Evolutionary conservation across 1,284 basidiomycete species (phyloP).

Genomic region (Heterobasidion annosum): DNA sequence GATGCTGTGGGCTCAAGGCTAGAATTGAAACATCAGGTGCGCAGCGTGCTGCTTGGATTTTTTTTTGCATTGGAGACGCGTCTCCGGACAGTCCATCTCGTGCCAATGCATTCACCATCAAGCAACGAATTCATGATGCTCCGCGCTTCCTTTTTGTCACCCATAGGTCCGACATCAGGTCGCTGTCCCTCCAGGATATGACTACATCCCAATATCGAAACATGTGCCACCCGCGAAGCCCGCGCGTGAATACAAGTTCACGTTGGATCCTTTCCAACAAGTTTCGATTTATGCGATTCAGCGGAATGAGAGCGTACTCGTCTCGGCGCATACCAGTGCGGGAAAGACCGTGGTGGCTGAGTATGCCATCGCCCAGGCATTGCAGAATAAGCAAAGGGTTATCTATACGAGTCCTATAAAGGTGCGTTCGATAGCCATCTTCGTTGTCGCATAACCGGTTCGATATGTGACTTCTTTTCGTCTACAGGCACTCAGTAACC

Average conservation of each 20-base stretch:
- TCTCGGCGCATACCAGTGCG: slow-evolving; percentile 98
- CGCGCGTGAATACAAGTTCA: slow-evolving; percentile 91
- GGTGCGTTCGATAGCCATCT: slow-evolving; percentile 13
- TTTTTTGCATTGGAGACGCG: background rate
- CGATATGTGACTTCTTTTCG: slow-evolving; percentile 6
- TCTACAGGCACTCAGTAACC: slow-evolving; percentile 87
- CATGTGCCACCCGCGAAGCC: slow-evolving; percentile 92
- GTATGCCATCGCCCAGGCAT: slow-evolving; percentile 96
- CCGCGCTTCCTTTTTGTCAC: background rate
- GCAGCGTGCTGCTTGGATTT: slow-evolving; percentile 7
- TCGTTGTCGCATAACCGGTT: no score
- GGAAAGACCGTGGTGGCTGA: slow-evolving; percentile 99
- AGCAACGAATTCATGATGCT: no score
- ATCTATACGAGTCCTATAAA: slow-evolving; percentile 99
- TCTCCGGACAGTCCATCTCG: no score
- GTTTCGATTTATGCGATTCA: slow-evolving; percentile 95
- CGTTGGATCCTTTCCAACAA: slow-evolving; percentile 95
- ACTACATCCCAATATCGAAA: slow-evolving; percentile 85
- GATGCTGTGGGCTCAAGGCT: slow-evolving; percentile 59
- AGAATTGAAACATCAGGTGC: slow-evolving; percentile 73
- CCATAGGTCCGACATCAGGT: slow-evolving; percentile 86
- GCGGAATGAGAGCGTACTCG: slow-evolving; percentile 93
- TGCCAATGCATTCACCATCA: no score
- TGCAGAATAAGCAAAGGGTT: slow-evolving; percentile 88
- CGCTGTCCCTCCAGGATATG: slow-evolving; percentile 87